These are phyloP conservation scores for Solanum pinnatisectum DNA, from an alignment of 257 asterid genomes.

Conservation along the genomic window DNA sequence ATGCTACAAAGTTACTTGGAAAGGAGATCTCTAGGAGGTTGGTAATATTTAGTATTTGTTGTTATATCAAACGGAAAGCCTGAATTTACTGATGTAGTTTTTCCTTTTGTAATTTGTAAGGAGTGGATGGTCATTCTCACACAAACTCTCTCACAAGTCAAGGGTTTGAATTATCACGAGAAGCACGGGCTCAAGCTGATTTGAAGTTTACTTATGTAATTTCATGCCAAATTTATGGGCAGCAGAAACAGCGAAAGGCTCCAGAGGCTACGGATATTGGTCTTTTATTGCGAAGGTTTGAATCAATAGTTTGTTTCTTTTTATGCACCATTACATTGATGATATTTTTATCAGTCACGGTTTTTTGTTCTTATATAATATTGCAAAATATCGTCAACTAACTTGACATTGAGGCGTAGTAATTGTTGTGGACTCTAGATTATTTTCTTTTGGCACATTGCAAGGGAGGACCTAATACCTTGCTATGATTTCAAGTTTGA, in stretches of 20 bases:
- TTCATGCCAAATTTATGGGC: constrained; percentile 99
- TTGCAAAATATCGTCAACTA: background rate
- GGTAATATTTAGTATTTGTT: background rate
- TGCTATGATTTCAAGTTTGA: background rate
- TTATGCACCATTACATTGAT: background rate
- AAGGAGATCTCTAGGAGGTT: constrained; percentile 77
- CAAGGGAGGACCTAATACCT: background rate
- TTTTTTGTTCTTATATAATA: background rate
- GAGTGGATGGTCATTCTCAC: constrained; percentile 49
- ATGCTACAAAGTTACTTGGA: constrained; percentile 93
- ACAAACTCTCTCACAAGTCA: constrained; percentile 40
- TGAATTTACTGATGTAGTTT: background rate
- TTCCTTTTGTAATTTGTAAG: constrained; percentile 4
- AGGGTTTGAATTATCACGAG: constrained; percentile 81
- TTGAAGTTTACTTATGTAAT: constrained; percentile 84
- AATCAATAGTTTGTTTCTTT: background rate
- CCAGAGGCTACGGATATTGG: constrained; percentile 98
- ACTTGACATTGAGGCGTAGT: background rate
- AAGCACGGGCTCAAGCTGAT: constrained; percentile 97
- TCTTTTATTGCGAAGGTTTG: constrained; percentile 76
- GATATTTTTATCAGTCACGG: background rate
- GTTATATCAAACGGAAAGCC: background rate
- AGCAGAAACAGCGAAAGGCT: constrained; percentile 84
- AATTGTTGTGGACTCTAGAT: background rate
- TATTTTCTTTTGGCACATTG: background rate